A percentile compares a stretch with the other conserved stretches of the same genome.
These are phyloP conservation scores for Mortierella sp. DNA, from an alignment of 371 early-diverging fungal species.

Conservation along the genomic window DNA sequence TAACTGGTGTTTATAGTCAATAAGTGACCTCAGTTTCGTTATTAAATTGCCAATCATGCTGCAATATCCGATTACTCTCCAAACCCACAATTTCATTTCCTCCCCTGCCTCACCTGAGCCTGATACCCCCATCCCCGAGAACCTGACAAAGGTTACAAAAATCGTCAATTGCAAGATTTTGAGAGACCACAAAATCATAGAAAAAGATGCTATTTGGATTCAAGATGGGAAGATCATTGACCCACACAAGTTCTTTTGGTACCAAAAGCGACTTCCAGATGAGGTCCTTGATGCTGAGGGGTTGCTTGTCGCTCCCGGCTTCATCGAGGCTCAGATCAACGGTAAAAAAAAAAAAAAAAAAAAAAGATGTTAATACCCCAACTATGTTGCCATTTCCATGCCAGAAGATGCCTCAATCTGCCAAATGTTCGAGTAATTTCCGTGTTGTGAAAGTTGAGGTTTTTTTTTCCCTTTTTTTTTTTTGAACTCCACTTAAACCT, in stretches of 20 bases:
- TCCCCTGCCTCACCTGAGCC: constrained; percentile 44
- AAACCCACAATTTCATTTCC: constrained; percentile 25
- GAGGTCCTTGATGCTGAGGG: constrained; percentile 81
- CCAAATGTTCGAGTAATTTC: too few relatives aligned
- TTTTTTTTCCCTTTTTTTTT: too few relatives aligned
- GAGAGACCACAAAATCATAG: constrained; percentile 74
- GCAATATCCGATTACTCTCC: constrained; percentile 50
- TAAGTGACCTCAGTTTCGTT: too few relatives aligned
- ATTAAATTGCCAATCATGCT: constrained; percentile 7
- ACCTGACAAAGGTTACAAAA: constrained; percentile 70
- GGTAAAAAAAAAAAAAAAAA: constrained; percentile 49
- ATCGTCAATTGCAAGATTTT: constrained; percentile 83
- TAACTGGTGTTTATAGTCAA: too few relatives aligned
- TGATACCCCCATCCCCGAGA: constrained; percentile 33
- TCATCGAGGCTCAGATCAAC: constrained; percentile 89
- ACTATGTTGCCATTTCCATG: too few relatives aligned
- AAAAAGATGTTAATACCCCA: too few relatives aligned
- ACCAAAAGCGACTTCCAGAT: constrained; percentile 74
- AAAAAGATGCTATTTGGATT: constrained; percentile 80
- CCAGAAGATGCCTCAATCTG: too few relatives aligned
- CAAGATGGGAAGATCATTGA: constrained; percentile 84
- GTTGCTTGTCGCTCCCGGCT: constrained; percentile 81
- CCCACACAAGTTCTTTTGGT: constrained; percentile 79
- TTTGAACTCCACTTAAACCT: too few relatives aligned
- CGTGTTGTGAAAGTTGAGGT: too few relatives aligned